These are phyloP conservation scores for Fusarium proliferatum DNA, from an alignment of 2,329 filamentous ascomycete species.

Conservation along the genomic window DNA sequence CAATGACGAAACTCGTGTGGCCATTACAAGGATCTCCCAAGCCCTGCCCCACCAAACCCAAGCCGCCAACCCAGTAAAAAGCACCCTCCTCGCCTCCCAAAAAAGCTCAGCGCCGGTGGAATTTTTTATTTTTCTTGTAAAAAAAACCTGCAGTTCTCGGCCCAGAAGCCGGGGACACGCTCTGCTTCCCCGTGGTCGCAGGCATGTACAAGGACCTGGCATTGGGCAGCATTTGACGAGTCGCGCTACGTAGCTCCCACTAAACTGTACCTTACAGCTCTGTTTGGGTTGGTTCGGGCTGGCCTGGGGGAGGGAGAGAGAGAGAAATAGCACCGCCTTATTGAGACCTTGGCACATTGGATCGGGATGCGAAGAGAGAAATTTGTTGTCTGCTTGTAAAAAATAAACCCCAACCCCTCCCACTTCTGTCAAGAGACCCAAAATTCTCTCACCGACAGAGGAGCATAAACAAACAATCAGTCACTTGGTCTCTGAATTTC, in stretches of 20 bases:
- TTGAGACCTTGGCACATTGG: constrained; percentile 37
- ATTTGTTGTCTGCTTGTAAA: constrained; percentile 15
- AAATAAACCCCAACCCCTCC: constrained; percentile 29
- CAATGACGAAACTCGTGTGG: constrained; percentile 44
- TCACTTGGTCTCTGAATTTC: background rate
- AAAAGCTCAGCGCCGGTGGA: constrained; percentile 30
- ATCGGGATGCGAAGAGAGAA: constrained; percentile 22
- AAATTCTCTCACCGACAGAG: constrained; percentile 43
- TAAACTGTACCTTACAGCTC: background rate
- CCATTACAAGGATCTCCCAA: constrained; percentile 32
- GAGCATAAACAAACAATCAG: constrained; percentile 11
- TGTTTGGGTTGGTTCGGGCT: background rate
- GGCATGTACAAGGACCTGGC: constrained; percentile 16
- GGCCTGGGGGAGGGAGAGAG: no score
- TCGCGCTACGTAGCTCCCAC: constrained; percentile 7
- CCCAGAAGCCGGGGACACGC: constrained; percentile 9
- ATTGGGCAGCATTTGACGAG: background rate
- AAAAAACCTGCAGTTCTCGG: constrained; percentile 23
- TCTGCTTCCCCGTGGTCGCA: background rate
- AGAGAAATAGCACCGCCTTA: constrained; percentile 27
- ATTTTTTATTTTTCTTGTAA: background rate
- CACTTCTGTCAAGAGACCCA: constrained; percentile 18
- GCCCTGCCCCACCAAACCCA: constrained; percentile 36
- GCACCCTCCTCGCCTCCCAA: background rate
- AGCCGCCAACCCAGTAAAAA: constrained; percentile 10